Conservation (phyloP, 345 rosid species). For the Lagerstroemia speciosa region DNA sequence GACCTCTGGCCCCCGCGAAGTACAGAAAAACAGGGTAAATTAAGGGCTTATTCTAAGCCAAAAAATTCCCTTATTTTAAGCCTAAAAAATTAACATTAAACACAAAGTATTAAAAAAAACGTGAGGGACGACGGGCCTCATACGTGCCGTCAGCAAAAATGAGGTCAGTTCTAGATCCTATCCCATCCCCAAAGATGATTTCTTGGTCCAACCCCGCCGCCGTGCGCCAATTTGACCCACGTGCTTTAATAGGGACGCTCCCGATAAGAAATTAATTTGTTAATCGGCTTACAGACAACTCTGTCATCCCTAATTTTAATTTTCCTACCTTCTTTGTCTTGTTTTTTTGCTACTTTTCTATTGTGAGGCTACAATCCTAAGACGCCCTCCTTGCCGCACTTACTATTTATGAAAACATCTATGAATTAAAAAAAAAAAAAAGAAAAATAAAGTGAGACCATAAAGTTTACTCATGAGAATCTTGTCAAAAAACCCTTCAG, state of each 20-base stretch:
- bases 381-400: slow-evolving; percentile 11
- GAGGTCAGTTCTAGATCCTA: slow-evolving; percentile 7
- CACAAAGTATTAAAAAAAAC: no score
- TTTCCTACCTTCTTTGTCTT: not conserved
- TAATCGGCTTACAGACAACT: not conserved
- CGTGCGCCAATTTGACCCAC: slow-evolving; percentile 15
- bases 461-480: no score
- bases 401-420: no score
- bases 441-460: no score
- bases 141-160: not conserved
- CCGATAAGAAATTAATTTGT: not conserved
- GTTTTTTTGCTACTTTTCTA: no score
- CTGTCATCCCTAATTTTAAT: not conserved
- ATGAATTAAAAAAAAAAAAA: no score
- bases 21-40: not conserved
- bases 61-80: not conserved
- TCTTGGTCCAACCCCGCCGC: slow-evolving; percentile 13
- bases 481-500: no score
- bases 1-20: not conserved
- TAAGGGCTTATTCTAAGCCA: not conserved
- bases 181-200: not conserved
- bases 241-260: slow-evolving; percentile 8
- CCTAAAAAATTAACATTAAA: no score
- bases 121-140: not conserved
- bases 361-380: slow-evolving; percentile 1